Conservation (phyloP, 2,329 filamentous ascomycete species). For the Diaporthe caulivora region DNA sequence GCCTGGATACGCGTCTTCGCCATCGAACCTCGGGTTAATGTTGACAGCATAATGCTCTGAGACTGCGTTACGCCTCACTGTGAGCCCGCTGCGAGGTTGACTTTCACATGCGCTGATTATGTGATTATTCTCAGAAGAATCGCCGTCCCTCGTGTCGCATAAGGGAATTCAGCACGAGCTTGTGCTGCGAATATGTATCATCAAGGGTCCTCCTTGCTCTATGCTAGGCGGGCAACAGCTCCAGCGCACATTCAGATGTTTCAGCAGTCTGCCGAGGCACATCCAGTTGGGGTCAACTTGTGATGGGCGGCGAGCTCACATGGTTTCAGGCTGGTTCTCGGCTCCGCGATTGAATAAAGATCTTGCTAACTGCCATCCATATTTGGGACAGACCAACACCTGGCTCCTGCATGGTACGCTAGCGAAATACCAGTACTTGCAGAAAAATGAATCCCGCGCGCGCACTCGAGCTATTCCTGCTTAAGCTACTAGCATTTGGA, state of each 20-base stretch:
- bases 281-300: neutral
- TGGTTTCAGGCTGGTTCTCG: neutral
- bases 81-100: neutral
- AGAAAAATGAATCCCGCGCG: slow-evolving; percentile 31
- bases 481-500: slow-evolving; percentile 28
- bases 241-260: slow-evolving; percentile 28
- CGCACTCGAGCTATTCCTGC: slow-evolving; percentile 17
- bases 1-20: neutral
- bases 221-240: neutral
- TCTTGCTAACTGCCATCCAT: neutral
- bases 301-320: slow-evolving; percentile 18
- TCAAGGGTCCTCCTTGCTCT: slow-evolving; percentile 28
- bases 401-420: neutral
- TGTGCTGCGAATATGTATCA: neutral
- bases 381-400: neutral
- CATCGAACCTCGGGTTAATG: neutral
- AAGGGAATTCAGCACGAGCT: slow-evolving; percentile 25
- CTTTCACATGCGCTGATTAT: slow-evolving; percentile 15
- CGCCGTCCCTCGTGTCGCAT: neutral
- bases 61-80: too few relatives aligned
- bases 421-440: neutral
- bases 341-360: slow-evolving; percentile 27
- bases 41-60: neutral
- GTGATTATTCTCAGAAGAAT: neutral
- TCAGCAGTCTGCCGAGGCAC: slow-evolving; percentile 34